Percentiles rank a stretch among this genome's conserved stretches.
phyloP scores from a whole-genome alignment of 2,329 filamentous ascomycete species.

The Ophiognomonia clavigignenti-juglandacearum region DNA sequence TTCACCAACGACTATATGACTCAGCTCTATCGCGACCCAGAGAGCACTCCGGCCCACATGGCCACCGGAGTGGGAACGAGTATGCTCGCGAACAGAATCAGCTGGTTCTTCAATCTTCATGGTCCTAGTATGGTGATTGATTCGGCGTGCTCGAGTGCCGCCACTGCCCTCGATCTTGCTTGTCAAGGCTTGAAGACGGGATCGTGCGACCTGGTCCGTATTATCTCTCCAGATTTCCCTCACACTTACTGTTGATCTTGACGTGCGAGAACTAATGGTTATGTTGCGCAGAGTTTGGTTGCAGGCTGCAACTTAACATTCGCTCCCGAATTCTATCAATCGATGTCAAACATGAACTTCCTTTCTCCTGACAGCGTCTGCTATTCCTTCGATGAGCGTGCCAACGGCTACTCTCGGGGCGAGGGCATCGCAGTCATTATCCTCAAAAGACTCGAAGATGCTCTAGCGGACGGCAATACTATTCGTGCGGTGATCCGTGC shows the following conservation, averaged over 20 bases:
- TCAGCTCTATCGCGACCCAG: constrained; percentile 28
- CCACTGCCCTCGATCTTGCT: constrained; percentile 7
- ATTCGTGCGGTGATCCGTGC: constrained; percentile 27
- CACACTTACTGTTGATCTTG: not conserved
- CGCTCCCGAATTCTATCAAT: constrained; percentile 13
- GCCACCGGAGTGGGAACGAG: constrained; percentile 15
- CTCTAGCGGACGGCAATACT: constrained; percentile 34
- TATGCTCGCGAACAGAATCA: constrained; percentile 33
- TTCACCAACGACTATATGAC: constrained; percentile 32
- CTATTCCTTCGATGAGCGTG: constrained; percentile 27
- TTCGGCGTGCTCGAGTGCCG: constrained; percentile 30
- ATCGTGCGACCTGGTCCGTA: not conserved
- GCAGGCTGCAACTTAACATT: constrained; percentile 14
- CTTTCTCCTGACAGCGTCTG: constrained; percentile 26
- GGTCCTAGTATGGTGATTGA: constrained; percentile 32
- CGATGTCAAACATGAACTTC: constrained; percentile 15
- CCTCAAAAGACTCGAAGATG: constrained; percentile 35
- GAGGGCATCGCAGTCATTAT: constrained; percentile 29
- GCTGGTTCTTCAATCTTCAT: constrained; percentile 34
- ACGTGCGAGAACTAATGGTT: not conserved
- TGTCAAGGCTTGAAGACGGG: constrained; percentile 2
- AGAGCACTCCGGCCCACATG: constrained; percentile 17
- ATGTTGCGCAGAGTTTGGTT: constrained; percentile 3
- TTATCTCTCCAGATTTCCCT: too few relatives aligned
- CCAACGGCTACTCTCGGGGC: constrained; percentile 28